Conservation (phyloP, 805 yeast genomes). For the Yarrowia yakushimensis region DNA sequence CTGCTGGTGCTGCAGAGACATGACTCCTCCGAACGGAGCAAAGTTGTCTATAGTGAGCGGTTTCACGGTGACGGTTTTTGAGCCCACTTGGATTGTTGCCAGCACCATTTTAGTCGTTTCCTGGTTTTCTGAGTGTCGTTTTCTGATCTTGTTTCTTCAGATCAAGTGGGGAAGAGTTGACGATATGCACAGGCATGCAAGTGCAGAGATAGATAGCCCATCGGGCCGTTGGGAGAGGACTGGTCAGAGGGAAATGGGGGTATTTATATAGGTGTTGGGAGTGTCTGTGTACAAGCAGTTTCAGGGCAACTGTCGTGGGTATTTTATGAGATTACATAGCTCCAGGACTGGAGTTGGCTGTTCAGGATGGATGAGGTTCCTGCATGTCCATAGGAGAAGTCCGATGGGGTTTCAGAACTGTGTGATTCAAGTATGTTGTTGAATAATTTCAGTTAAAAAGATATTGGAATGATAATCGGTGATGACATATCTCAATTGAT, state of each 20-base stretch:
- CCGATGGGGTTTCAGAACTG: too few relatives aligned
- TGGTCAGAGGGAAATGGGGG: not conserved
- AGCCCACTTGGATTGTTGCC: not conserved
- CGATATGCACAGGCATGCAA: too few relatives aligned
- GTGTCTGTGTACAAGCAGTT: not conserved
- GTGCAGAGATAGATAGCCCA: slow-evolving; percentile 1
- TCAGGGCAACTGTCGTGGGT: too few relatives aligned
- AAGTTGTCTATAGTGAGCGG: slow-evolving; percentile 41
- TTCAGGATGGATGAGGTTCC: too few relatives aligned
- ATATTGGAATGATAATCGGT: too few relatives aligned
- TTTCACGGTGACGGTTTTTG: not conserved
- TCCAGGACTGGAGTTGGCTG: too few relatives aligned
- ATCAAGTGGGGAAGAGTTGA: too few relatives aligned
- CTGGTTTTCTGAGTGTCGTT: not conserved
- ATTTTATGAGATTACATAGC: too few relatives aligned
- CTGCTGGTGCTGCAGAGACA: slow-evolving; percentile 75
- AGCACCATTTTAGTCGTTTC: not conserved
- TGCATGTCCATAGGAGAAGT: too few relatives aligned
- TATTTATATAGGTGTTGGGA: not conserved
- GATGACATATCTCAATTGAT: too few relatives aligned
- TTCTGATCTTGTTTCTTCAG: not conserved
- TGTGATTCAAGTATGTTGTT: too few relatives aligned
- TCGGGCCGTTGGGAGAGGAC: slow-evolving; percentile 3
- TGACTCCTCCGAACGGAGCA: slow-evolving; percentile 66
- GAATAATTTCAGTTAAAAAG: too few relatives aligned